Evolutionary conservation across 2,329 filamentous ascomycete genomes (phyloP), one percentile per base, ranked within the genome.

Genomic region (Pyricularia grisea): DNA sequence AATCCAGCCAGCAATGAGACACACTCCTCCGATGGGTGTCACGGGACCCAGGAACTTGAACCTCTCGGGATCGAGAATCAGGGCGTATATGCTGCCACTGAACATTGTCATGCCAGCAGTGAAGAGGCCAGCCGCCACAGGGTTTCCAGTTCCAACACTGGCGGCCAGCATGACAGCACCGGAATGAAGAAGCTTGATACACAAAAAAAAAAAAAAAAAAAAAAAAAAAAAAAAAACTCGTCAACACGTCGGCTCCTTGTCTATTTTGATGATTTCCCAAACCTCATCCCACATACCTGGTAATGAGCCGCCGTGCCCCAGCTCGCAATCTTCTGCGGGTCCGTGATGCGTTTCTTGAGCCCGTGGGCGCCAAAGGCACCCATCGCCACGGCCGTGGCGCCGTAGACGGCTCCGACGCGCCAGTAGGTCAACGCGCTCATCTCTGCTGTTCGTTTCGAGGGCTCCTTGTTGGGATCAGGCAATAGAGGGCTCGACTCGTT

Each of bases 291-390:
- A 11, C 12, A 72, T 77, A 89, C 88, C 79, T 90, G 88, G 73
- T 91, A 91, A 60, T 91, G 88, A 2, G 88, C 88, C 1, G 88
- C 89, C 0, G 88, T 91, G 12, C 78, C 77, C 84, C 87, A 91
- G 75, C 82, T 89, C 6, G 86, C 84, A 60, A 90, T 76, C 70
- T 82, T 82, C 14, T 81, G 77, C 3, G 88, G 87, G 72, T 90
- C 88, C 11, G 83, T 74, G 74, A 90, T 86, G 72, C 81, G 80
- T 70, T 83, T 83, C 79, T 89, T 90, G 60, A 91, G 80, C 12
- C 88, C 88, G 75, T 91, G 89, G 14, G 88, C 87, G 50, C 89
- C 89, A 77, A 91, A 91, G 0, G 89, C 89, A 36, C 88, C 88
- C 69, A 90, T 76, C 20, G 81, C 81, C 66, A 91, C 88, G 74